Evolutionary conservation across 495 filamentous ascomycete genomes (phyloP).

Genomic region (Platismatia glauca): DNA sequence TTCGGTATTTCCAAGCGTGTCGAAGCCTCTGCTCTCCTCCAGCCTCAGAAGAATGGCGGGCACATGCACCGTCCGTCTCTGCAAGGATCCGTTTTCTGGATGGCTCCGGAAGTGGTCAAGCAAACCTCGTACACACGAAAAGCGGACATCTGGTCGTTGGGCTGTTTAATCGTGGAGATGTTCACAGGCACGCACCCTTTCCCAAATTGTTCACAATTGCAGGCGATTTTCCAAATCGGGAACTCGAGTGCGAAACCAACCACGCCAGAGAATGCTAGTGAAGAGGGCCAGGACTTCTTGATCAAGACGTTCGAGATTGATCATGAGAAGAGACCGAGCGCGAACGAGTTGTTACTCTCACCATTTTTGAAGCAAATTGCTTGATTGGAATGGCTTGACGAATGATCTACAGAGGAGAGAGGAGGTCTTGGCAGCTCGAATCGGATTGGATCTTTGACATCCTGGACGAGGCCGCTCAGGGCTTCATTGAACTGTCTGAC

Average conservation of each 20-base stretch:
- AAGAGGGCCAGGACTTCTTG: constrained; percentile 79
- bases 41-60: constrained; percentile 45
- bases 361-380: constrained; percentile 66
- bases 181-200: constrained; percentile 95
- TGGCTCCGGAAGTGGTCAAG: constrained; percentile 97
- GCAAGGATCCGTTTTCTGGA: constrained; percentile 98
- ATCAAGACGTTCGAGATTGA: constrained; percentile 89
- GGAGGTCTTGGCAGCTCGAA: background rate
- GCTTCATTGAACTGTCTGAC: background rate
- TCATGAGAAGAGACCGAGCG: constrained; percentile 80
- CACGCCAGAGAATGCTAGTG: constrained; percentile 77
- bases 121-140: constrained; percentile 97
- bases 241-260: constrained; percentile 76
- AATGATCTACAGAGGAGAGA: background rate
- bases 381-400: constrained; percentile 14
- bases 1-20: constrained; percentile 99
- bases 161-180: constrained; percentile 97
- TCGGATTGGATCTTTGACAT: background rate
- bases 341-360: constrained; percentile 77
- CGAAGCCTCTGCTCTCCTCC: constrained; percentile 60
- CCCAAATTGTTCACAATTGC: constrained; percentile 92
- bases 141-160: constrained; percentile 98
- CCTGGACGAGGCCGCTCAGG: background rate
- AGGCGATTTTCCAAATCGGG: constrained; percentile 98
- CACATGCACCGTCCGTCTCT: constrained; percentile 82